Conservation (phyloP, 2,329 filamentous ascomycete genomes). For the Calonectria pauciramosa region DNA sequence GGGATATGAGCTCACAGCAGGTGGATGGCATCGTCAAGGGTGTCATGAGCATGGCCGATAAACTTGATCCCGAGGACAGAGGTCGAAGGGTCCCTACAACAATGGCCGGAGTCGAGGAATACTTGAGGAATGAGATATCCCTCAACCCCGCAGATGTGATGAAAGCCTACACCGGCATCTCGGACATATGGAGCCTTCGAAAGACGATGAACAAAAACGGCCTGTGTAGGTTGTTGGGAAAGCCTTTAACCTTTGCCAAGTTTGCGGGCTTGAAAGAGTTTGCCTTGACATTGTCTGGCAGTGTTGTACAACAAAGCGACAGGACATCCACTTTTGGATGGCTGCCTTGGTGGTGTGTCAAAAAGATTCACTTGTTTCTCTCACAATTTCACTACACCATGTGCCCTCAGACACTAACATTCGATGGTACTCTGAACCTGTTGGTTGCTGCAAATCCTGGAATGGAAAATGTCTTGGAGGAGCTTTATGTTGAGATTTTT, state of each 20-base stretch:
- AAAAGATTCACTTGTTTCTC: slow-evolving; percentile 4
- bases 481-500: slow-evolving; percentile 17
- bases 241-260: neutral
- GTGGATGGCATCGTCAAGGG: neutral
- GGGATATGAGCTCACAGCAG: neutral
- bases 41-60: slow-evolving; percentile 23
- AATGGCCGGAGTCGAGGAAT: slow-evolving; percentile 7
- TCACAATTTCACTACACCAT: slow-evolving; percentile 17
- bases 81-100: slow-evolving; percentile 17
- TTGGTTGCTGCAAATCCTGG: slow-evolving; percentile 1
- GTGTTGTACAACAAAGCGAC: neutral
- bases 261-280: neutral
- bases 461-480: neutral
- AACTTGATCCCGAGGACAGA: slow-evolving; percentile 5
- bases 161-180: neutral
- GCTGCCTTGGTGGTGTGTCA: neutral
- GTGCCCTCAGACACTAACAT: slow-evolving; percentile 3
- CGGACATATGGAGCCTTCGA: neutral
- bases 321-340: neutral
- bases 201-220: neutral
- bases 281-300: neutral
- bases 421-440: slow-evolving; percentile 12
- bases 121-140: neutral
- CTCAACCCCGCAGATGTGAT: neutral
- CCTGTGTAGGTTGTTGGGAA: neutral